Conservation (phyloP, 2,329 filamentous ascomycete genomes). For the Ophiosphaerella narmari region DNA sequence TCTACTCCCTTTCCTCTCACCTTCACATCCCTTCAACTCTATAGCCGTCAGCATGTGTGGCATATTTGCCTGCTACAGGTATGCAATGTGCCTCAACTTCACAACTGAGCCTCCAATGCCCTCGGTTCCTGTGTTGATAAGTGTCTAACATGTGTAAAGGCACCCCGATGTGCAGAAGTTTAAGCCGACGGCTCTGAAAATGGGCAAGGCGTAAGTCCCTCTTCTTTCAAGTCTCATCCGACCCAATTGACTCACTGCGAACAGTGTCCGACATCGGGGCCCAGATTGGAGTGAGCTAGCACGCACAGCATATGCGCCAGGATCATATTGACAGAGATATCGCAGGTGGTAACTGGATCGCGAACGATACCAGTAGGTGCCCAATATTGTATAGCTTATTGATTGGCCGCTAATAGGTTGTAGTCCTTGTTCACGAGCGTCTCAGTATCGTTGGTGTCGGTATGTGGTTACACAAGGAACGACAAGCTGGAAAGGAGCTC, state of each 20-base stretch:
- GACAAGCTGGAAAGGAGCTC: constrained; percentile 15
- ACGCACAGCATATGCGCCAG: constrained; percentile 31
- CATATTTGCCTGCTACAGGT: constrained; percentile 95
- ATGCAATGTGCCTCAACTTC: constrained; percentile 24
- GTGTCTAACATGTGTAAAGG: constrained; percentile 48
- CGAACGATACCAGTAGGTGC: constrained; percentile 82
- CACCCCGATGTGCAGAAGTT: constrained; percentile 96
- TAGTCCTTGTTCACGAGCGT: constrained; percentile 90
- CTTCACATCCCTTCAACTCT: constrained; percentile 3
- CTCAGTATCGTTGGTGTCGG: constrained; percentile 96
- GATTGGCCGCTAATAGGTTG: constrained; percentile 23
- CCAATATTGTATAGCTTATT: background rate
- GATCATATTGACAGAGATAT: constrained; percentile 39
- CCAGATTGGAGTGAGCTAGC: constrained; percentile 92
- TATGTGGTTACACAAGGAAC: constrained; percentile 55
- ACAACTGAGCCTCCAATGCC: constrained; percentile 31
- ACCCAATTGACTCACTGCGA: constrained; percentile 42
- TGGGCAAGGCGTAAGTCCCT: constrained; percentile 84
- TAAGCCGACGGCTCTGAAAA: constrained; percentile 90
- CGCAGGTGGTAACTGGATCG: constrained; percentile 82
- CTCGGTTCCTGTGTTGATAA: constrained; percentile 19
- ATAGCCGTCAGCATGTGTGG: constrained; percentile 76
- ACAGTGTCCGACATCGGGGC: constrained; percentile 88
- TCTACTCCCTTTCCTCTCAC: constrained; percentile 11
- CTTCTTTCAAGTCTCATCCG: background rate